Evolutionary conservation across 495 filamentous ascomycete species (phyloP).

Genomic region (Tetracladium setigerum): DNA sequence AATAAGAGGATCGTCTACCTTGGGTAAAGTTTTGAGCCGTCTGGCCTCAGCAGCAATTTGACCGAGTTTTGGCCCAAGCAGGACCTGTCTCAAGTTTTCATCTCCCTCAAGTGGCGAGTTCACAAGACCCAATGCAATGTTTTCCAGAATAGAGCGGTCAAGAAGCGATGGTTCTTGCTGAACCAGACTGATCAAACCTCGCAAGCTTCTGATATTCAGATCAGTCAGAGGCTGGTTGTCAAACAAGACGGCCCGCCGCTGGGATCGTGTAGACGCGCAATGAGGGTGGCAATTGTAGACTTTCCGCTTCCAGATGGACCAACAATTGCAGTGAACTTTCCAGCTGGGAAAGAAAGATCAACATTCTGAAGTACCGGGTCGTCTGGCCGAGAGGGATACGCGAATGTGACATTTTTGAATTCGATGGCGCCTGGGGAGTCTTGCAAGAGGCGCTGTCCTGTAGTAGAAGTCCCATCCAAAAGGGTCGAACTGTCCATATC

Average conservation of each 20-base stretch:
- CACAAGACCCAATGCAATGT: neutral
- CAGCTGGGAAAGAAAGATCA: conserved; percentile 8
- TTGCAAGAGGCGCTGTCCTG: neutral
- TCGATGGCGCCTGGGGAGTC: conserved; percentile 32
- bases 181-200: conserved; percentile 11
- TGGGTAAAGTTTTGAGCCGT: too few relatives aligned
- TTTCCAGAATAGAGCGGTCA: conserved; percentile 7
- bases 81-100: too few relatives aligned
- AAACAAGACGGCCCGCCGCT: conserved; percentile 37
- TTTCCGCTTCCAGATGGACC: conserved; percentile 42
- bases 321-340: conserved; percentile 36
- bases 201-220: conserved; percentile 11
- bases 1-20: too few relatives aligned
- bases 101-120: too few relatives aligned
- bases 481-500: conserved; percentile 45
- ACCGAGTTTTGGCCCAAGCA: too few relatives aligned
- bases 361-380: conserved; percentile 36
- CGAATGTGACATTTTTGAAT: conserved; percentile 49
- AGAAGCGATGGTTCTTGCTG: conserved; percentile 19
- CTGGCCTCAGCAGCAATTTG: too few relatives aligned
- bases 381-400: conserved; percentile 52
- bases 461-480: conserved; percentile 38
- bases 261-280: conserved; percentile 42
- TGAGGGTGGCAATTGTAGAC: conserved; percentile 34
- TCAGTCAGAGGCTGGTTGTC: conserved; percentile 40